Base-by-base conservation (phyloP, 1,284 basidiomycete genomes). In the Schizopora paradoxa region DNA sequence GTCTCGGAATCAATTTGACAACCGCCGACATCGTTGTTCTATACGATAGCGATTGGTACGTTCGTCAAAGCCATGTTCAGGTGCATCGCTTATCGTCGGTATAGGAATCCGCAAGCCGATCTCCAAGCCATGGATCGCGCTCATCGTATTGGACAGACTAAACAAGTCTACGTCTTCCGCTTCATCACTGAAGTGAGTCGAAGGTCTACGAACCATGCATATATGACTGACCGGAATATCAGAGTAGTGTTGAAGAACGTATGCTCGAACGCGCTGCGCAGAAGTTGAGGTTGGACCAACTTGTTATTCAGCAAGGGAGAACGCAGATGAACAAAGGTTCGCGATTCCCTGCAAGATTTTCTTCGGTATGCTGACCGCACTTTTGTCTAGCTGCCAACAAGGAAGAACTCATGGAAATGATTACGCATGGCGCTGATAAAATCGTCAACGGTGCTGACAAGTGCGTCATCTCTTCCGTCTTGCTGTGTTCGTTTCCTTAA, bases 91-190 rank as follows among this genome's bases (percentile, higher is more conserved):
- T 5, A 29, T 19, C 35, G 14, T 36, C 36, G 8, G 5, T 36
- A 32, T 54, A 89, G 86, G 87, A 99, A 99, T 65, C 95, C 96
- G 1, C 95, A 99, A 67, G 95, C 95, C 3, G 96, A 99, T 71
- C 65, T 99, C 46, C 96, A 99, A 64, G 96, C 96, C 5, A 98
- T 99, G 96, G 95, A 99, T 63, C 89, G 95, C 54, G 95, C 95
- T 0, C 95, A 99, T 68, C 90, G 95, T 56, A 98, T 99, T 53
- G 95, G 95, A 2, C 96, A 98, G 68, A 98, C 90, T 41, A 98
- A 98, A 67, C 95, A 99, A 66, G 95, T 98, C 14, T 96, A 95
- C 59, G 96, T 99, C 1, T 99, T 94, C 74, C 76, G 95, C 21
- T 98, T 99, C 64, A 90, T 99, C 57, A 98, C 96, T 0, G 93